phyloP scores from a whole-genome alignment of 139 green algal species.

The Chlamydomonas sphaeroides region DNA sequence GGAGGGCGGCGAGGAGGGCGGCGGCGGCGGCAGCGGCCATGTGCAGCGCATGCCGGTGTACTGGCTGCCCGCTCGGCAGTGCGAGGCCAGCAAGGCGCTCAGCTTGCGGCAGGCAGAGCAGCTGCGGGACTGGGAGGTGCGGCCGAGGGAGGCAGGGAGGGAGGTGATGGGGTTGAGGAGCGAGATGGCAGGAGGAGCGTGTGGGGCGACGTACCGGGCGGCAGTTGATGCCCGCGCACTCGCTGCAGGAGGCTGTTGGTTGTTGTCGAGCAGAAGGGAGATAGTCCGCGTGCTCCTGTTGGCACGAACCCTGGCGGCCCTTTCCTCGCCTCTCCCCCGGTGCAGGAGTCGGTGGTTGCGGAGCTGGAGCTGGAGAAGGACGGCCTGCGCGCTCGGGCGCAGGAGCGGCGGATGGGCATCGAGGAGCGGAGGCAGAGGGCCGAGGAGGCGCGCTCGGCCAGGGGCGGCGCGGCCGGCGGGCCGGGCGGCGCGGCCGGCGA shows the following conservation, averaged over 20 bases:
- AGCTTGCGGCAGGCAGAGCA: conserved; percentile 15
- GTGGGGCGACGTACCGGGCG: too few relatives aligned
- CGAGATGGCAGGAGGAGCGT: too few relatives aligned
- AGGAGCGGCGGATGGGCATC: background rate
- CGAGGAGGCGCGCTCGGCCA: background rate
- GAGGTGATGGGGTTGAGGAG: background rate
- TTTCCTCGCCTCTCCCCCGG: background rate
- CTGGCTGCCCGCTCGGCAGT: conserved; percentile 14
- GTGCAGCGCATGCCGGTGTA: background rate
- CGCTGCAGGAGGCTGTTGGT: too few relatives aligned
- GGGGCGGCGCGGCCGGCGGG: background rate
- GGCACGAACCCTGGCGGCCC: background rate
- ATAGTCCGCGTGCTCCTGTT: background rate
- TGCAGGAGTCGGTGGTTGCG: background rate
- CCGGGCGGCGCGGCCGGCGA: background rate
- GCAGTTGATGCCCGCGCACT: too few relatives aligned
- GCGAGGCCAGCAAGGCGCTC: background rate
- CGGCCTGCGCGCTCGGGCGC: conserved; percentile 3
- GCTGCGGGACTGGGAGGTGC: conserved; percentile 22
- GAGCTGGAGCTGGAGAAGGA: conserved; percentile 28
- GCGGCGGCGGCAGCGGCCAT: background rate
- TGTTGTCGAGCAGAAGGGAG: background rate
- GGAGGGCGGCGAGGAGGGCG: background rate
- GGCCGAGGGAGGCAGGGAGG: background rate
- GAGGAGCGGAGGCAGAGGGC: conserved; percentile 24